These are phyloP conservation scores for Fusarium kyushuense DNA, from an alignment of 2,329 filamentous ascomycete species.

Conservation along the genomic window DNA sequence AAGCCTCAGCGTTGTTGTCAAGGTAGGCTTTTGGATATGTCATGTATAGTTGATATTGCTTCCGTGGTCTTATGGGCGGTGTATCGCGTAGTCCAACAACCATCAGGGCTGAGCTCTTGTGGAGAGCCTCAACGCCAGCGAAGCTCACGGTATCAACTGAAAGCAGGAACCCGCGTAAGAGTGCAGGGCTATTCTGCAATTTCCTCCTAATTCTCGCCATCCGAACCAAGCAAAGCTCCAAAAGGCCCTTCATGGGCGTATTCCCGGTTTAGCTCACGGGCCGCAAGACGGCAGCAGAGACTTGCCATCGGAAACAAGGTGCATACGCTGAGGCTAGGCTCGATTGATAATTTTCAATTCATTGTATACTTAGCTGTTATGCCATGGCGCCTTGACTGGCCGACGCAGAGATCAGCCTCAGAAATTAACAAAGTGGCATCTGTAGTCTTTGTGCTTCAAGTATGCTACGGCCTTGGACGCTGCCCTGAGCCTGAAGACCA, in stretches of 20 bases:
- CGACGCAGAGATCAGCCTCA: constrained; percentile 31
- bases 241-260: constrained; percentile 29
- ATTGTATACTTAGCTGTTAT: constrained; percentile 13
- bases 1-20: constrained; percentile 47
- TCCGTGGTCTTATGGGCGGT: constrained; percentile 32
- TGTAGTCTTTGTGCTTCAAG: constrained; percentile 34
- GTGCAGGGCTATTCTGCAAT: constrained; percentile 44
- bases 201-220: constrained; percentile 44
- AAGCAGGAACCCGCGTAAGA: constrained; percentile 50
- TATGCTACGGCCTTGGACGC: constrained; percentile 33
- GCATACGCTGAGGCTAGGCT: constrained; percentile 31
- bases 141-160: constrained; percentile 40
- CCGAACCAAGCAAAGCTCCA: constrained; percentile 47
- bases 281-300: constrained; percentile 37
- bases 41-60: constrained; percentile 25
- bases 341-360: constrained; percentile 18
- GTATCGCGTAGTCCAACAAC: constrained; percentile 25
- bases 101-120: constrained; percentile 25
- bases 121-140: constrained; percentile 30
- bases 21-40: constrained; percentile 31
- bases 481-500: constrained; percentile 40
- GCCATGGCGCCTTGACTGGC: constrained; percentile 10
- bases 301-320: constrained; percentile 26
- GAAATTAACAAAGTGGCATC: constrained; percentile 25
- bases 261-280: constrained; percentile 40